Percentiles rank a stretch among this genome's conserved stretches.
phyloP scores from a whole-genome alignment of 176 grass and related monocot species.

The Oryza australiensis region DNA sequence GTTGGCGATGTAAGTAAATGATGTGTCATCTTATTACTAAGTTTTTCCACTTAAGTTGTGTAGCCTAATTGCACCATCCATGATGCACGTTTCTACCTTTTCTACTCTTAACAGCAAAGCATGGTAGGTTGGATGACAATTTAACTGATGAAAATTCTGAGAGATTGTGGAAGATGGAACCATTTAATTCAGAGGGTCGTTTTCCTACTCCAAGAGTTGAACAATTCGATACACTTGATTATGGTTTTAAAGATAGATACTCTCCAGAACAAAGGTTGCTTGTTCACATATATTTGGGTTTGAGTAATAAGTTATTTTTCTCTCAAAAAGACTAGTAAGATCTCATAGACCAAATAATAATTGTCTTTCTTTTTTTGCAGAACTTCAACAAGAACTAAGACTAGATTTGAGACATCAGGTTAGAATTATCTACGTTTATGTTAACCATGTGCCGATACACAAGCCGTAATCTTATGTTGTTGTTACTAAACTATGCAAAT shows the following conservation, averaged over 20 bases:
- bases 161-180: constrained; percentile 35
- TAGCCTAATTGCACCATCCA: constrained; percentile 6
- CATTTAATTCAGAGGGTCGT: constrained; percentile 33
- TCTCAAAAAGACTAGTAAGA: background rate
- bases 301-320: constrained; percentile 5
- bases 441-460: background rate
- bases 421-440: constrained; percentile 15
- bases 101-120: constrained; percentile 34
- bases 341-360: constrained; percentile 7
- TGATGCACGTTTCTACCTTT: background rate
- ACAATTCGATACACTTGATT: constrained; percentile 37
- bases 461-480: background rate
- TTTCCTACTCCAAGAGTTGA: constrained; percentile 38
- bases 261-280: constrained; percentile 50
- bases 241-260: constrained; percentile 35
- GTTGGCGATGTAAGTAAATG: constrained; percentile 52
- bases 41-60: constrained; percentile 8
- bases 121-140: constrained; percentile 18
- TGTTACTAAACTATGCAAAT: constrained; percentile 20
- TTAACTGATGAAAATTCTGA: constrained; percentile 39
- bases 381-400: constrained; percentile 37
- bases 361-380: constrained; percentile 41
- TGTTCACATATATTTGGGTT: constrained; percentile 18
- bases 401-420: constrained; percentile 52
- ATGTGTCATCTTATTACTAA: constrained; percentile 24